Evolutionary conservation across 2,329 filamentous ascomycete species (phyloP).

Genomic region (Sphaerulina populicola): DNA sequence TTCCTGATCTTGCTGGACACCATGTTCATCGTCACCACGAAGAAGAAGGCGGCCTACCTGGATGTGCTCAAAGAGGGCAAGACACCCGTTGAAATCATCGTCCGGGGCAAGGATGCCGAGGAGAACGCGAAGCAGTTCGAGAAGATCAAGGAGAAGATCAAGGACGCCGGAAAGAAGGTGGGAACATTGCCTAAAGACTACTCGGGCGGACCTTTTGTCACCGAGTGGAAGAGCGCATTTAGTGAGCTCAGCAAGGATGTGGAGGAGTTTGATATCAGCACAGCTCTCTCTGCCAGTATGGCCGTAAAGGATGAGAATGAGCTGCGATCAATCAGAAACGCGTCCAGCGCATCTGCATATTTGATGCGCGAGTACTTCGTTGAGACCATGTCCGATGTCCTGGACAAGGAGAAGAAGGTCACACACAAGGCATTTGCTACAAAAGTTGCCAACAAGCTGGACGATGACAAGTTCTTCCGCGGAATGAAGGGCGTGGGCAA

Average conservation of each 20-base stretch:
- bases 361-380: conserved; percentile 95
- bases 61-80: conserved; percentile 83
- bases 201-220: conserved; percentile 78
- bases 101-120: conserved; percentile 82
- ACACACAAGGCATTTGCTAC: conserved; percentile 79
- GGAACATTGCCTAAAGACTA: conserved; percentile 78
- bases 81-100: conserved; percentile 82
- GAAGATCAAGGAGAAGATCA: conserved; percentile 77
- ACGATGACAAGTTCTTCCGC: conserved; percentile 90
- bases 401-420: conserved; percentile 95
- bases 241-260: conserved; percentile 71
- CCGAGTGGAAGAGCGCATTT: conserved; percentile 88
- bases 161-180: conserved; percentile 81
- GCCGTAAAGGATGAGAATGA: conserved; percentile 93
- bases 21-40: conserved; percentile 86
- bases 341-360: conserved; percentile 86
- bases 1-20: conserved; percentile 84
- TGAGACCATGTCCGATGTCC: conserved; percentile 92
- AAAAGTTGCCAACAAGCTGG: conserved; percentile 83
- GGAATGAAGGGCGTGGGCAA: conserved; percentile 73
- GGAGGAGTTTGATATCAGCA: conserved; percentile 78
- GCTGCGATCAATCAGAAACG: conserved; percentile 85
- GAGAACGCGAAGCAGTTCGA: conserved; percentile 87
- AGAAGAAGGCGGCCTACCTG: conserved; percentile 95
- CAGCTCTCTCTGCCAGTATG: conserved; percentile 76